phyloP scores from a whole-genome alignment of 768 basidiomycete genomes.

The Myochromella boudieri region DNA sequence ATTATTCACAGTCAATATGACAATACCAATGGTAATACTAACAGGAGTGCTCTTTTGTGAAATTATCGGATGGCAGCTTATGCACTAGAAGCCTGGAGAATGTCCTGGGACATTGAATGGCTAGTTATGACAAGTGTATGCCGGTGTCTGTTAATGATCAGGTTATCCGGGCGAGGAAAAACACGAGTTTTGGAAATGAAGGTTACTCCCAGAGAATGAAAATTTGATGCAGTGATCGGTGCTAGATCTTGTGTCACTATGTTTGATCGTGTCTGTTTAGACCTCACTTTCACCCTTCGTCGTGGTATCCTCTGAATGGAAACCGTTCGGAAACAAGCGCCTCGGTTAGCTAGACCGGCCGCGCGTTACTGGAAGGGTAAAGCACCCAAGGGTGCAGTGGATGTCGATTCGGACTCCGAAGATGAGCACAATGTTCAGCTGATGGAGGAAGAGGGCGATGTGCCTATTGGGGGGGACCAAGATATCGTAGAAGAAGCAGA shows the following conservation, averaged over 20 bases:
- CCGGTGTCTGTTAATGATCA: too few species aligned
- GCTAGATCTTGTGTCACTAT: conserved; percentile 7
- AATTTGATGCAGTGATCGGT: too few species aligned
- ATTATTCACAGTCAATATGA: too few species aligned
- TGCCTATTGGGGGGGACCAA: conserved; percentile 58
- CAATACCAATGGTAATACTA: too few species aligned
- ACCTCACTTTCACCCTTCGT: not conserved
- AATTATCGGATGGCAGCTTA: too few species aligned
- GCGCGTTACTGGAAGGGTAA: conserved; percentile 92
- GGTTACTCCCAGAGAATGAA: too few species aligned
- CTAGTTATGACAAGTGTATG: too few species aligned
- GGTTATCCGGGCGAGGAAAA: too few species aligned
- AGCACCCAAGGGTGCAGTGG: conserved; percentile 71
- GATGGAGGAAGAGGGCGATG: conserved; percentile 53
- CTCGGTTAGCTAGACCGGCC: conserved; percentile 76
- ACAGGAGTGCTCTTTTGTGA: too few species aligned
- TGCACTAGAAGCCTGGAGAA: too few species aligned
- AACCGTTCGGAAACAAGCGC: conserved; percentile 64
- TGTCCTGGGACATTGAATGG: too few species aligned
- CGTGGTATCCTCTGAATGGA: conserved; percentile 20
- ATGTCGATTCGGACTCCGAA: conserved; percentile 64
- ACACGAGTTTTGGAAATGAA: too few species aligned
- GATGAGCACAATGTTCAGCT: conserved; percentile 48
- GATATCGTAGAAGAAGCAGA: conserved; percentile 47
- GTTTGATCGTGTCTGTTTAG: conserved; percentile 15